Base-by-base conservation (phyloP, 768 basidiomycete genomes). In the Kondoa malvinella region DNA sequence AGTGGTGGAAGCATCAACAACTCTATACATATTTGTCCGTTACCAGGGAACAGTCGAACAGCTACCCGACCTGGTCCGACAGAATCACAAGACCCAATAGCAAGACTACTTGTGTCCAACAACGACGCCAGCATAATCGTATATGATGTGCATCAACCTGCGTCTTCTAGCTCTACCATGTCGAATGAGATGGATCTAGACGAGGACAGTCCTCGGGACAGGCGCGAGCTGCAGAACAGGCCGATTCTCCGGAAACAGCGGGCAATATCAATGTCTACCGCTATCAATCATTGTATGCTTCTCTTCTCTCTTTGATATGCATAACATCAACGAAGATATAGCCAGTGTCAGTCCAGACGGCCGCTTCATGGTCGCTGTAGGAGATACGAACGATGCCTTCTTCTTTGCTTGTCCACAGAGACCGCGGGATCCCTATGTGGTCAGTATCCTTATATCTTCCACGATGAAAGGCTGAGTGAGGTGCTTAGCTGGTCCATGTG, bases 261-360 rank as follows among this genome's bases (percentile, higher is more conserved):
- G 32, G n/a, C 0, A 62, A 64, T 27, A 60, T 62, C 26, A 32
- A 27, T 1, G 14, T 81, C 82, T 68, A 87, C 87, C 8, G 83
- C 88, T 1, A 82, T 91, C 57, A 91, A 90, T 74, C 87, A 90
- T 71, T 87, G 87, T 89, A 72, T 66, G 87, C 80, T 33, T 3
- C 40, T n/a, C 29, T 34, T 4, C 14, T 29, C 32, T 14, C 16
- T 26, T 17, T 64, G 14, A 32, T 12, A 17, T 57, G 17, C 67
- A 63, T 65, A 33, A 27, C 57, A 56, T 67, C 40, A 56, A 67
- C 56, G 56, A 25, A 69, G 60, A 57, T 66, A 17, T 72, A 92
- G 89, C 88, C 2, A 91, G 91, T 8, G 83, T 96, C 72, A 91
- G 90, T 0, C 90, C 89, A 0, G 89, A 94, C 73, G 87, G 90